Percentiles rank a stretch among this genome's conserved stretches.
Evolutionary conservation across 371 early-diverging fungal species (phyloP).

Genomic region (Mortierella sp.): DNA sequence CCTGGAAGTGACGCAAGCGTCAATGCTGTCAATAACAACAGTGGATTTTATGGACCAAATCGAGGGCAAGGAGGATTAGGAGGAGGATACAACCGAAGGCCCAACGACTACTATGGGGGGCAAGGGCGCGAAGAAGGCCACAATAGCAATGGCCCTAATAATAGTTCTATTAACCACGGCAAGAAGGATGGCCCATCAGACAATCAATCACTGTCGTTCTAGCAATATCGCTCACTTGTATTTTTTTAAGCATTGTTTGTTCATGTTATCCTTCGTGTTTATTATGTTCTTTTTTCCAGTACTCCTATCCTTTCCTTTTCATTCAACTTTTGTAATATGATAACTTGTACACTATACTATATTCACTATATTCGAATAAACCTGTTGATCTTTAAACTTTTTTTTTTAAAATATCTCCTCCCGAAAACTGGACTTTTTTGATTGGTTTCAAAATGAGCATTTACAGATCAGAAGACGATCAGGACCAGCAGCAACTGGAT

Average conservation of each 20-base stretch:
- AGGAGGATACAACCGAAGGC: slow-evolving; percentile 35
- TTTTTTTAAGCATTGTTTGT: slow-evolving; percentile 11
- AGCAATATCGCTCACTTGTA: neutral
- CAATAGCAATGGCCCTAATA: slow-evolving; percentile 8
- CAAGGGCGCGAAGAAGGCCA: slow-evolving; percentile 25
- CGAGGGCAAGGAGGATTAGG: slow-evolving; percentile 35
- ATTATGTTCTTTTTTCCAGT: neutral
- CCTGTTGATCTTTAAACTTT: neutral
- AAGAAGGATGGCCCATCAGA: slow-evolving; percentile 25
- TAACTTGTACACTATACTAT: slow-evolving; percentile 8
- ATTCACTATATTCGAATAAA: too few relatives aligned
- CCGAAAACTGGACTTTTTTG: neutral
- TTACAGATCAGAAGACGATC: slow-evolving; percentile 37
- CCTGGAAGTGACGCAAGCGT: slow-evolving; percentile 16
- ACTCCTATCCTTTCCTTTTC: slow-evolving; percentile 8
- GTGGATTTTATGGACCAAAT: slow-evolving; percentile 29
- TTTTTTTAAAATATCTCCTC: neutral
- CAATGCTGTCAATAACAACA: neutral
- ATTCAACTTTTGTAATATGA: slow-evolving; percentile 21
- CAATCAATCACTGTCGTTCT: slow-evolving; percentile 8
- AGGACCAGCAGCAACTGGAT: slow-evolving; percentile 6
- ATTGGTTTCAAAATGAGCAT: slow-evolving; percentile 25
- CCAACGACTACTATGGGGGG: slow-evolving; percentile 29
- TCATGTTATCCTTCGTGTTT: slow-evolving; percentile 11
- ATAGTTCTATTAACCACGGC: slow-evolving; percentile 9